phyloP scores from a whole-genome alignment of 768 basidiomycete species.

The Trametes meyenii region DNA sequence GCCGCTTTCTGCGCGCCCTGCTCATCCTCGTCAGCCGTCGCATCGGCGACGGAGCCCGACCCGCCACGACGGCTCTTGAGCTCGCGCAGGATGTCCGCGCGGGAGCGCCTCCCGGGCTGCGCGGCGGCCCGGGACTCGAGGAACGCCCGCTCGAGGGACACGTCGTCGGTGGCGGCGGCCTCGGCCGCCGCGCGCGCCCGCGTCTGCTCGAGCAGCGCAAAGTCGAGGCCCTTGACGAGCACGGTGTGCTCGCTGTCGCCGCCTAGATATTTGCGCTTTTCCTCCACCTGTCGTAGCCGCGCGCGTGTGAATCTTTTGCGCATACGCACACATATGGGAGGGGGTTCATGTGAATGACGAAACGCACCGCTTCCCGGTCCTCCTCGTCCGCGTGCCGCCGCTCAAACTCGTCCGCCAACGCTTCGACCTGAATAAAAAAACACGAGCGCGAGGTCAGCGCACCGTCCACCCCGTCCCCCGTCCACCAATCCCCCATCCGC shows the following conservation, averaged over 20 bases:
- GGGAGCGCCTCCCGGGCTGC: conserved; percentile 66
- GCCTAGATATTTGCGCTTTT: conserved; percentile 76
- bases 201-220: conserved; percentile 82
- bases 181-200: conserved; percentile 61
- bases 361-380: conserved; percentile 61
- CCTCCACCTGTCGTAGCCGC: conserved; percentile 55
- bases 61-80: conserved; percentile 63
- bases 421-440: conserved; percentile 60
- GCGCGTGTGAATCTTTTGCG: not conserved
- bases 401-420: conserved; percentile 83
- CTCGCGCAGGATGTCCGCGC: conserved; percentile 74
- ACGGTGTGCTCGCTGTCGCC: conserved; percentile 86
- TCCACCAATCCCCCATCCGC: not conserved
- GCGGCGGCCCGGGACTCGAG: conserved; percentile 47
- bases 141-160: conserved; percentile 79
- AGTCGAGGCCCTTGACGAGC: conserved; percentile 88
- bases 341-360: not conserved
- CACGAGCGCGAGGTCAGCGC: not conserved
- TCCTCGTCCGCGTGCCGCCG: conserved; percentile 56
- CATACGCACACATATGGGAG: not conserved
- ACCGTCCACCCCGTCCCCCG: not conserved
- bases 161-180: conserved; percentile 67
- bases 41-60: conserved; percentile 11
- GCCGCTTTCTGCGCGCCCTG: conserved; percentile 16
- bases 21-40: conserved; percentile 2